Base-by-base conservation (phyloP, 2,329 filamentous ascomycete species). In the Diaporthe ilicicola region DNA sequence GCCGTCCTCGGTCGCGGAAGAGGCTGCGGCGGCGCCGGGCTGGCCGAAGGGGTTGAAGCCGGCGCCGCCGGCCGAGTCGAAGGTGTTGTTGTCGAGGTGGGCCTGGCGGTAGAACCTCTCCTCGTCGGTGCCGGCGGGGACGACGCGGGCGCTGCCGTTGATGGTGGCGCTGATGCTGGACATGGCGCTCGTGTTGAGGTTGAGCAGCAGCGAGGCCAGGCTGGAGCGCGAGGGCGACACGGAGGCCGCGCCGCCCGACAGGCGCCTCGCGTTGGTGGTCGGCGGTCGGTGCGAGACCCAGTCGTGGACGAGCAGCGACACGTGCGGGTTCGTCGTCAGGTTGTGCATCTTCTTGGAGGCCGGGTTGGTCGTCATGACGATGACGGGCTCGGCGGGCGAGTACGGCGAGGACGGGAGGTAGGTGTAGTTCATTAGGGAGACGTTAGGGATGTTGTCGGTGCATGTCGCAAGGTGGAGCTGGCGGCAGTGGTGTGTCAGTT, bases 371-470 rank as follows among this genome's bases (percentile, higher is more conserved):
- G 96, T 98, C 93, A 95, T 95, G 86, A 98, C 92, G 79, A 98
- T 97, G 74, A 94, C 92, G n/a, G 94, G 92, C 15, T 39, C 48
- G n/a, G 84, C 82, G 65, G 87, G 79, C 48, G 89, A 88, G 81
- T 90, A 92, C 48, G 90, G 91, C 19, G 93, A 93, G 7, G 88
- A 90, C 48, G 94, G 92, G 27, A 99, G 92, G 83, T 98, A 98
- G 78, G 96, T 98, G 85, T 98, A 98, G 86, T 97, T 98, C 96
- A 99, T 99, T 74, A 99, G 90, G 46, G 94, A 97, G 75, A 98
- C 94, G 81, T 98, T 94, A 12, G 96, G 96, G 74, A 91, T 86
- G 78, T 96, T 92, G 75, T 92, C 87, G 76, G 90, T 90, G 81
- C 93, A 97, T 70, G 96, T 99, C 76, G 96, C 95, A 67, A 99